Evolutionary conservation across 177 flowering plant genomes (phyloP).

Genomic region (Vitis hybrid): DNA sequence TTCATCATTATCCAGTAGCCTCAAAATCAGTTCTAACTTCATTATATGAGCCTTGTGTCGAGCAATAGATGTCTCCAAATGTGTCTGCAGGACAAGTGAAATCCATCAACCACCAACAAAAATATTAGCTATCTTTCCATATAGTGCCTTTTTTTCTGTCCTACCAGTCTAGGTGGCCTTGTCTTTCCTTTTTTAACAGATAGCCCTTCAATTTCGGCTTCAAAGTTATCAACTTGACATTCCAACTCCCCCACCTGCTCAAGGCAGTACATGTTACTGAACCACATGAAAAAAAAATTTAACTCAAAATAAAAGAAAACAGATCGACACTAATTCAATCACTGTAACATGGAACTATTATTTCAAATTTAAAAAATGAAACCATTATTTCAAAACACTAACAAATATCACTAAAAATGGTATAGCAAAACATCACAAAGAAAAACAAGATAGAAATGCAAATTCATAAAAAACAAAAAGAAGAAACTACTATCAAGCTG

Average conservation of each 20-base stretch:
- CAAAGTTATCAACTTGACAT: slow-evolving; percentile 85
- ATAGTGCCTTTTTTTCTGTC: slow-evolving; percentile 9
- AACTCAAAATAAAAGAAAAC: too few species aligned
- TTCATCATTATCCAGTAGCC: slow-evolving; percentile 95
- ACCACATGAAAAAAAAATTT: neutral
- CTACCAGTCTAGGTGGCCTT: slow-evolving; percentile 96
- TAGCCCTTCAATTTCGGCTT: slow-evolving; percentile 95
- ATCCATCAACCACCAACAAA: neutral
- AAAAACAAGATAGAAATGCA: neutral
- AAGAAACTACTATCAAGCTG: neutral
- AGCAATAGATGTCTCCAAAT: slow-evolving; percentile 86
- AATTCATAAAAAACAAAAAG: neutral
- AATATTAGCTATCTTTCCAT: neutral
- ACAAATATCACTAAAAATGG: neutral
- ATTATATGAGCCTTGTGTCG: slow-evolving; percentile 96
- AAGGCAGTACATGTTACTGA: neutral
- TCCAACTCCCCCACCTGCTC: slow-evolving; percentile 89
- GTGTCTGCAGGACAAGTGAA: slow-evolving; percentile 46
- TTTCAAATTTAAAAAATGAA: neutral
- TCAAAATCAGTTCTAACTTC: slow-evolving; percentile 90
- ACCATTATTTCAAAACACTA: neutral
- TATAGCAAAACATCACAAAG: neutral
- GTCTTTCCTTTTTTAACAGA: slow-evolving; percentile 94
- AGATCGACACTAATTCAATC: too few species aligned
- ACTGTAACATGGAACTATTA: too few species aligned